A percentile compares a stretch with the other conserved stretches of the same genome.
Conservation (phyloP, 108 stramenopile species). For the Cyclotella kingstonii region DNA sequence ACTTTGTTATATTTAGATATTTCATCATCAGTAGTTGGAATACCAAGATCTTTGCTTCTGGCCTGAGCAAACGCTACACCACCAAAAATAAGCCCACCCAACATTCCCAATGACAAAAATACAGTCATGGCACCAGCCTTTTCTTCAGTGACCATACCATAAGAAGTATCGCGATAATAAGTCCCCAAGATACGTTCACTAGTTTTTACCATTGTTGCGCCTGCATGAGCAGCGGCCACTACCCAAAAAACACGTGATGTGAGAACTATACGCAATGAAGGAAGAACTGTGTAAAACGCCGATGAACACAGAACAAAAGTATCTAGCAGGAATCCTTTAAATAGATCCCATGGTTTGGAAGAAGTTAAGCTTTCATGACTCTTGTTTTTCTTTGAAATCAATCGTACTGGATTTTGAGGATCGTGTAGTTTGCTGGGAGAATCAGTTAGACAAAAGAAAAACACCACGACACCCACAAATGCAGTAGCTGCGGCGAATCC, state of each 20-base stretch:
- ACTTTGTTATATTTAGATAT: not conserved
- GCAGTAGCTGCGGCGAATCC: constrained; percentile 52
- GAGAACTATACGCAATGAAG: constrained; percentile 60
- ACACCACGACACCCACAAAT: constrained; percentile 46
- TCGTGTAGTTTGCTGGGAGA: constrained; percentile 61
- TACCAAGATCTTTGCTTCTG: constrained; percentile 45
- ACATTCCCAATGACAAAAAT: constrained; percentile 66
- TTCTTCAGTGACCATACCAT: constrained; percentile 53
- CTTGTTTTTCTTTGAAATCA: constrained; percentile 10
- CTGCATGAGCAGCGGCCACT: constrained; percentile 76
- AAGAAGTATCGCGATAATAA: constrained; percentile 72
- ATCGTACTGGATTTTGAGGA: constrained; percentile 75
- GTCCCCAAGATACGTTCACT: constrained; percentile 69
- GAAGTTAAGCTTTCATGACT: too few relatives aligned
- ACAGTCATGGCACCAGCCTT: constrained; percentile 63
- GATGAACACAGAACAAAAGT: too few relatives aligned
- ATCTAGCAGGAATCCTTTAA: too few relatives aligned
- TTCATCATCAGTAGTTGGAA: not conserved
- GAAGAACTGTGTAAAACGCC: constrained; percentile 36
- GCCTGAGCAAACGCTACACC: constrained; percentile 59
- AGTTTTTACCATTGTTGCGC: constrained; percentile 64
- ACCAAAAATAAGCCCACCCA: constrained; percentile 62
- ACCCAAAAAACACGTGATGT: constrained; percentile 74
- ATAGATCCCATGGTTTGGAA: too few relatives aligned
- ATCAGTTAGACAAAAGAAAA: constrained; percentile 59